phyloP scores from a whole-genome alignment of 1,284 basidiomycete species.

The Boletus hoseneyae region DNA sequence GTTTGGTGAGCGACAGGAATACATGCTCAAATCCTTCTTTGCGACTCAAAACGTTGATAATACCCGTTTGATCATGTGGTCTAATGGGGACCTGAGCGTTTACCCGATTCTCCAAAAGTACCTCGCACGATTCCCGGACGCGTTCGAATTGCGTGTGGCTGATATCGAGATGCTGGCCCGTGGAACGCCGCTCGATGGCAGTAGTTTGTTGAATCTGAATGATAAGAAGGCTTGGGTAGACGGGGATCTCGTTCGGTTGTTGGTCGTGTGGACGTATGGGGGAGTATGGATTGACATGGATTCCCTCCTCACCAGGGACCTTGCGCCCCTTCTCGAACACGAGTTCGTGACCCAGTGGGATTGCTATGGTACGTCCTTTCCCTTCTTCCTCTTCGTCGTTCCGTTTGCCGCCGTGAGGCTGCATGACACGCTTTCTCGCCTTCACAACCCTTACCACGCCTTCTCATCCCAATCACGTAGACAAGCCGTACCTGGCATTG shows the following conservation, averaged over 20 bases:
- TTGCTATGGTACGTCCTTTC: constrained; percentile 72
- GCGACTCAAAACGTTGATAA: constrained; percentile 74
- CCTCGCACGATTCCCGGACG: constrained; percentile 57
- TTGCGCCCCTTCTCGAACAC: constrained; percentile 80
- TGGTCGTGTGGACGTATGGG: constrained; percentile 84
- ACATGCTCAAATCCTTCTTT: constrained; percentile 87
- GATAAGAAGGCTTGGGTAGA: constrained; percentile 89
- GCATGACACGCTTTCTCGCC: too few species aligned
- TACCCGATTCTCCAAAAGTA: constrained; percentile 65
- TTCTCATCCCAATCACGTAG: constrained; percentile 36
- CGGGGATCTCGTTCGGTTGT: constrained; percentile 81
- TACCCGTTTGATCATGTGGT: constrained; percentile 81
- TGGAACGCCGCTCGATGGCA: constrained; percentile 75
- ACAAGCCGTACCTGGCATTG: constrained; percentile 83
- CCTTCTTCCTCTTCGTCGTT: background rate
- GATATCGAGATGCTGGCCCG: constrained; percentile 64
- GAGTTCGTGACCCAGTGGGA: constrained; percentile 98
- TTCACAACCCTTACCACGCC: background rate
- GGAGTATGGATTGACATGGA: constrained; percentile 98
- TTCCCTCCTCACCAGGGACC: constrained; percentile 80
- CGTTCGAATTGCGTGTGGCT: constrained; percentile 68
- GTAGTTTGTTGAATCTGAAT: constrained; percentile 50
- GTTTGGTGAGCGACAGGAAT: constrained; percentile 79
- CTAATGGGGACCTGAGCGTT: constrained; percentile 69
- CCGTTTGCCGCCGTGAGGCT: background rate